Evolutionary conservation across 768 basidiomycete species (phyloP).

Genomic region (Pisolithus orientalis): DNA sequence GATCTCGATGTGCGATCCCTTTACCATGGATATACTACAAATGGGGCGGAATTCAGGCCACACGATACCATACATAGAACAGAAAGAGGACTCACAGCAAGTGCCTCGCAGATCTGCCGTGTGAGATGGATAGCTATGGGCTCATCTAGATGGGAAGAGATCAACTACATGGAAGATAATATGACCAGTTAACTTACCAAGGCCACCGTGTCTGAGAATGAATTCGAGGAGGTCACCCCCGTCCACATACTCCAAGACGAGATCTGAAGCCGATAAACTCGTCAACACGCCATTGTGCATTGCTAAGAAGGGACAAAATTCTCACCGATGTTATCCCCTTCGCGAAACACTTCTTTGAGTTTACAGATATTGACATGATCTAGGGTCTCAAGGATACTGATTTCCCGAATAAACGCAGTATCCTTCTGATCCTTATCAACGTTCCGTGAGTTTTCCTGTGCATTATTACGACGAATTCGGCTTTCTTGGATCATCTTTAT

Average conservation of each 20-base stretch:
- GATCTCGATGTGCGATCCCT: constrained; percentile 86
- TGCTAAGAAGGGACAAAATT: constrained; percentile 8
- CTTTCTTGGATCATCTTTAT: constrained; percentile 77
- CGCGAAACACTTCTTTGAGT: constrained; percentile 70
- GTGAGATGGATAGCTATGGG: constrained; percentile 61
- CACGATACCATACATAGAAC: neutral
- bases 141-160: constrained; percentile 36
- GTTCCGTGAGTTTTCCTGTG: constrained; percentile 23
- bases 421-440: constrained; percentile 23
- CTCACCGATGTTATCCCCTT: constrained; percentile 57
- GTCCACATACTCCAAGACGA: constrained; percentile 79
- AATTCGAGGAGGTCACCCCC: constrained; percentile 87
- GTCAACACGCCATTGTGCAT: constrained; percentile 14
- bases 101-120: constrained; percentile 75
- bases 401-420: constrained; percentile 56
- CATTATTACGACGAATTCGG: constrained; percentile 36
- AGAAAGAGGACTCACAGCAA: constrained; percentile 44
- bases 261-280: constrained; percentile 38
- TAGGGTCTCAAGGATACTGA: constrained; percentile 69
- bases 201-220: constrained; percentile 54
- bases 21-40: constrained; percentile 58
- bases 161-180: neutral
- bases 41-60: constrained; percentile 1
- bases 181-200: constrained; percentile 41
- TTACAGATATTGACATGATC: constrained; percentile 80